Percentiles rank a stretch among this genome's conserved stretches.
These are phyloP conservation scores for Hyphopichia pseudoburtonii DNA, from an alignment of 1,139 yeast species.

Conservation along the genomic window DNA sequence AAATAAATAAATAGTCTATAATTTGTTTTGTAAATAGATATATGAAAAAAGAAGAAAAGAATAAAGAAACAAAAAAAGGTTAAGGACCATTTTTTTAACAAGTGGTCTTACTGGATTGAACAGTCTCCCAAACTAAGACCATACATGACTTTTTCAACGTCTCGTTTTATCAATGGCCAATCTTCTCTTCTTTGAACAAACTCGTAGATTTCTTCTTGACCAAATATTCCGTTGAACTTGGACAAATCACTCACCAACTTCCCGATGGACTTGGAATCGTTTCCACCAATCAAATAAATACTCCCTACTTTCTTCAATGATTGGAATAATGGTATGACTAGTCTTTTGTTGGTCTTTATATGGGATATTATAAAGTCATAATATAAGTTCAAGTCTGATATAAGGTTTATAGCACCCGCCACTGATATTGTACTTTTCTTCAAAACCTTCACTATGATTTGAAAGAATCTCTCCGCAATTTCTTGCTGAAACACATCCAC, in stretches of 20 bases:
- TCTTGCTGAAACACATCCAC: conserved; percentile 94
- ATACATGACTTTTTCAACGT: conserved; percentile 93
- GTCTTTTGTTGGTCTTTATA: conserved; percentile 59
- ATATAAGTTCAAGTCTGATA: conserved; percentile 72
- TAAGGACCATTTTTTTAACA: background rate
- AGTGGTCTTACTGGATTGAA: conserved; percentile 31
- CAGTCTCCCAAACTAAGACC: conserved; percentile 80
- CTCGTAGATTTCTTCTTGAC: conserved; percentile 91
- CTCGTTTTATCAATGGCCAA: conserved; percentile 73
- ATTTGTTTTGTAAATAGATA: too few relatives aligned
- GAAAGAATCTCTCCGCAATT: conserved; percentile 84
- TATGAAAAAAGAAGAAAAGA: too few relatives aligned
- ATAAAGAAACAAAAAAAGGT: background rate
- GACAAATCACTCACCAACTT: conserved; percentile 79
- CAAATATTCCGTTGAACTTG: conserved; percentile 84
- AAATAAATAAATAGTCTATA: too few relatives aligned
- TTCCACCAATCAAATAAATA: conserved; percentile 72
- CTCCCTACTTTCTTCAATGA: conserved; percentile 85
- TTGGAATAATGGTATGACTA: conserved; percentile 72
- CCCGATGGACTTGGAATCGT: conserved; percentile 81
- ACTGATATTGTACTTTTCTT: conserved; percentile 69
- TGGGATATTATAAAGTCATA: conserved; percentile 65
- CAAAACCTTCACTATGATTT: conserved; percentile 70
- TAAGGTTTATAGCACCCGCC: conserved; percentile 78
- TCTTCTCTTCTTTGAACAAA: conserved; percentile 87